Conservation (phyloP, 2,329 filamentous ascomycete genomes). For the Acephala macrosclerotiorum region DNA sequence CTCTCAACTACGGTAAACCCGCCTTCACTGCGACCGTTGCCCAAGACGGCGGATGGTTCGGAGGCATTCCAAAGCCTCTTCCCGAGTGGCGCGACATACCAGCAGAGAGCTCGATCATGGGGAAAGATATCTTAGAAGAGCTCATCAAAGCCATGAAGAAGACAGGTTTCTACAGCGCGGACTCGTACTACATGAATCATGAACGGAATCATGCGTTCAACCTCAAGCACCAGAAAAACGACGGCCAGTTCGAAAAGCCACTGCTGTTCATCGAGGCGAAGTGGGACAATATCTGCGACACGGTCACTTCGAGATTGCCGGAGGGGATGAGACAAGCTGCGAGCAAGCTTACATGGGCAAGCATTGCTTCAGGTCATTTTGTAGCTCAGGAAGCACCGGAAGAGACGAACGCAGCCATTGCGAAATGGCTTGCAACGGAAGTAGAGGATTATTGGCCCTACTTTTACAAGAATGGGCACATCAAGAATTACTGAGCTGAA, state of each 20-base stretch:
- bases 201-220: constrained; percentile 4
- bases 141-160: constrained; percentile 8
- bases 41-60: constrained; percentile 10
- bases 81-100: constrained; percentile 3
- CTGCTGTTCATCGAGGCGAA: constrained; percentile 13
- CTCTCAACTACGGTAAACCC: constrained; percentile 3
- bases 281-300: constrained; percentile 10
- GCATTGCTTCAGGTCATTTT: constrained; percentile 14
- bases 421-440: constrained; percentile 14
- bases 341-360: constrained; percentile 2
- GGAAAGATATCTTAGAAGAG: constrained; percentile 2
- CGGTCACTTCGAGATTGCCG: neutral
- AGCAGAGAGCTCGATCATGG: neutral
- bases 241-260: constrained; percentile 2
- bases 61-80: constrained; percentile 12
- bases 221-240: constrained; percentile 6
- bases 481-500: neutral
- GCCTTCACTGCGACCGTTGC: neutral
- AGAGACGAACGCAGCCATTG: constrained; percentile 18
- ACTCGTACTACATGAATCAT: constrained; percentile 20
- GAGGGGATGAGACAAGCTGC: constrained; percentile 13
- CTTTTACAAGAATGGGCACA: constrained; percentile 4
- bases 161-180: neutral
- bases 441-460: constrained; percentile 13
- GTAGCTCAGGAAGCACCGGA: neutral